Conservation (phyloP, 495 filamentous ascomycete genomes). For the Pyronema domesticum region DNA sequence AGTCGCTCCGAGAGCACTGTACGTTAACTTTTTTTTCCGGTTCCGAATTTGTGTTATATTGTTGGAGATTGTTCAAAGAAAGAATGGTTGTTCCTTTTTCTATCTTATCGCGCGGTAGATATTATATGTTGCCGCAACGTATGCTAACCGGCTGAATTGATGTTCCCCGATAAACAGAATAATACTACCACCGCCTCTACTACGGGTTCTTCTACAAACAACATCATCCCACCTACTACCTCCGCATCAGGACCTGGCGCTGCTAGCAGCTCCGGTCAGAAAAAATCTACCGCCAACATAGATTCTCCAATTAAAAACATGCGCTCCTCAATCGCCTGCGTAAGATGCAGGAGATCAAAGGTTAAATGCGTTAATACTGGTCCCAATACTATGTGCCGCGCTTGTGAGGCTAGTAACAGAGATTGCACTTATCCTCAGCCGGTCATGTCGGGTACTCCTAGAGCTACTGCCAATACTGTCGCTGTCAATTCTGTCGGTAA, state of each 20-base stretch:
- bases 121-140: neutral
- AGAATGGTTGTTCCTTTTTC: no score
- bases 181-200: no score
- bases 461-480: conserved; percentile 35
- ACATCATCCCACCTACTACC: neutral
- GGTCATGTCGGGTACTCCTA: conserved; percentile 36
- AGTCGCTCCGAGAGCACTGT: conserved; percentile 7
- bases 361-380: conserved; percentile 53
- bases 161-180: no score
- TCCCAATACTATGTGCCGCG: conserved; percentile 54
- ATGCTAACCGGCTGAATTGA: neutral
- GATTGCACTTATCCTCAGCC: conserved; percentile 60
- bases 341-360: conserved; percentile 23
- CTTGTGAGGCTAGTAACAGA: conserved; percentile 56
- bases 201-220: neutral
- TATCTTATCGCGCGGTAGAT: no score
- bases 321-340: conserved; percentile 25
- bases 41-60: no score
- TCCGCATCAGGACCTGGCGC: neutral
- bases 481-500: conserved; percentile 40
- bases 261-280: neutral
- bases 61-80: no score
- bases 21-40: neutral
- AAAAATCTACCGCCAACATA: conserved; percentile 3
- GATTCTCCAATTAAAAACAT: conserved; percentile 14